phyloP scores from a whole-genome alignment of 2,329 filamentous ascomycete genomes.

The Fusarium siculi region DNA sequence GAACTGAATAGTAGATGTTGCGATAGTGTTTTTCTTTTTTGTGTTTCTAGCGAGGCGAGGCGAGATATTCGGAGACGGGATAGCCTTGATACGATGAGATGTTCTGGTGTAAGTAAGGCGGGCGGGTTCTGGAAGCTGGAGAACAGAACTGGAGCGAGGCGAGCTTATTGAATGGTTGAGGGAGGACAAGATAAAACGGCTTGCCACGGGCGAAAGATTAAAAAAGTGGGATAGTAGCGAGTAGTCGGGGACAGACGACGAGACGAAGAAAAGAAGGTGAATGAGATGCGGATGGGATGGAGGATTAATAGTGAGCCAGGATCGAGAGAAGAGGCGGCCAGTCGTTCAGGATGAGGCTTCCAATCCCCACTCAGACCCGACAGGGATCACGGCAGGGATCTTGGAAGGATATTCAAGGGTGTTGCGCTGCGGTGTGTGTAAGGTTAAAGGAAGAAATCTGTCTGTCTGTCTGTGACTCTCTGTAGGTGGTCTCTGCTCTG shows the following conservation, averaged over 20 bases:
- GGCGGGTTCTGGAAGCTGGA: conserved; percentile 10
- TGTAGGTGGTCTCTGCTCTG: neutral
- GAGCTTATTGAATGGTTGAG: conserved; percentile 12
- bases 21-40: neutral
- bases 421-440: conserved; percentile 34
- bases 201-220: conserved; percentile 31
- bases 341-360: conserved; percentile 46
- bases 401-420: conserved; percentile 33
- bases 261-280: conserved; percentile 36
- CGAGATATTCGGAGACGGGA: conserved; percentile 13
- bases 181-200: conserved; percentile 13
- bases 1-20: conserved; percentile 13
- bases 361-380: conserved; percentile 33
- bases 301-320: conserved; percentile 45
- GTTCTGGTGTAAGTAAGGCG: conserved; percentile 32
- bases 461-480: neutral
- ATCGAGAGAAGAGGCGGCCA: conserved; percentile 41
- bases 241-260: conserved; percentile 40
- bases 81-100: conserved; percentile 21
- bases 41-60: conserved; percentile 2
- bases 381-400: conserved; percentile 31
- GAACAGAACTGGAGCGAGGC: conserved; percentile 18
- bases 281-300: conserved; percentile 39
- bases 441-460: neutral
- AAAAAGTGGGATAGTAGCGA: conserved; percentile 34